Evolutionary conservation across 2,329 filamentous ascomycete genomes (phyloP), one percentile per base, ranked within the genome.

Genomic region (Zasmidium angulare): DNA sequence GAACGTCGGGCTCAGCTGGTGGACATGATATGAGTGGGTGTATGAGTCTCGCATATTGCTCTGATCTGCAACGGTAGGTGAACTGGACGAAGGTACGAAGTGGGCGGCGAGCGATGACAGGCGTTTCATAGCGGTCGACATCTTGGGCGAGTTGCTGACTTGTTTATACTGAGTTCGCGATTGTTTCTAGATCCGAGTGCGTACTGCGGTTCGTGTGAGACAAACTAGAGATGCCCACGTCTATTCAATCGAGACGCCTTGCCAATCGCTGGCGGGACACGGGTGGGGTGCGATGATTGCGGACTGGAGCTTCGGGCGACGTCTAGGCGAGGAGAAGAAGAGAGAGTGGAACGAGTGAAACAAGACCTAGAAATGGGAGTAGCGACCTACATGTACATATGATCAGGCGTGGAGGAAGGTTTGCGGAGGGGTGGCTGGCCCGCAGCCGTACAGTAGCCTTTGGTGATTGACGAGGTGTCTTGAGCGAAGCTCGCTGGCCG

Each of bases 1-100:
- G 75, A 87, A 88, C 1, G 93, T 96, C 0, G 93, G 93, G 1
- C 91, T 93, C 23, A 98, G 84, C n/a, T 88, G 86, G 75, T 93
- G 90, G 69, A 89, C 83, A 74, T 91, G 86, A 70, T 79, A 79
- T 56, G 69, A 75, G 64, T 79, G 80, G 61, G 74, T 69, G 64
- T 61, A 65, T 46, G 64, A 65, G n/a, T 68, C 66, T 21, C 56
- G 50, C 47, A 59, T 61, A 9, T 65, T 57, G 52, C 58, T 64
- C 40, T 63, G 64, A 46, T 66, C 64, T 55, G 64, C 62, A 53
- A 56, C 60, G 26, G 63, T 67, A 40, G 68, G 64, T 46, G 69
- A 69, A 52, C 69, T 66, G 47, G 75, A 69, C 12, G 72, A 71
- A 31, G 76, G 71, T 23, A 69, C 56, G 58, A 79, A 70, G 50